phyloP scores from a whole-genome alignment of 2,329 filamentous ascomycete species.

The Pezicula rhizophila region DNA sequence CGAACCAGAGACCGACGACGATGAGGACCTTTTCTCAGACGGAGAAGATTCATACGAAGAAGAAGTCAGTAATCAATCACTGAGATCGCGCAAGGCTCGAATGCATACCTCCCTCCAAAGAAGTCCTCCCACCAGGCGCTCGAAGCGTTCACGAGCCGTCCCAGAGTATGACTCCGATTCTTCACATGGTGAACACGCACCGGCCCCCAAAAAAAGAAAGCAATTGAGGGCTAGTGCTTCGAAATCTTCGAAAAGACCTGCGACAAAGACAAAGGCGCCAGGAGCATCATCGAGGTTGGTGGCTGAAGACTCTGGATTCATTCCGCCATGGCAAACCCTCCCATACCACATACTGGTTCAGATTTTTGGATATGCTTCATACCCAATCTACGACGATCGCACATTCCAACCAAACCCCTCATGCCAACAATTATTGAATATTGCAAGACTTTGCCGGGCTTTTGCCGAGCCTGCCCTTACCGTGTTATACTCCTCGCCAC shows the following conservation, averaged over 20 bases:
- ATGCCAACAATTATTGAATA: constrained; percentile 58
- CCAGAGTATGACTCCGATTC: too few species aligned
- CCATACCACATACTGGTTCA: constrained; percentile 64
- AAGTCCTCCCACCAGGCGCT: too few species aligned
- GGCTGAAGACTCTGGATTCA: constrained; percentile 24
- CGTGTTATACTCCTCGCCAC: constrained; percentile 65
- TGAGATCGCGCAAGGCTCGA: too few species aligned
- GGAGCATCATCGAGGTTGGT: neutral
- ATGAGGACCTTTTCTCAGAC: too few species aligned
- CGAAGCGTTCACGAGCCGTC: too few species aligned
- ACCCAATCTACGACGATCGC: constrained; percentile 46
- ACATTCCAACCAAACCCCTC: constrained; percentile 36
- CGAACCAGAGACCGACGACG: too few species aligned
- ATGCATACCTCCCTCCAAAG: too few species aligned
- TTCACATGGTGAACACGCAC: too few species aligned
- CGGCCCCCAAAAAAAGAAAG: too few species aligned
- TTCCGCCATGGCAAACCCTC: constrained; percentile 53
- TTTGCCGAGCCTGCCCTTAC: constrained; percentile 70
- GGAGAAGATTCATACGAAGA: too few species aligned
- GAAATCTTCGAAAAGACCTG: neutral
- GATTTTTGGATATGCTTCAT: constrained; percentile 62
- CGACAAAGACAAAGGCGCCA: neutral
- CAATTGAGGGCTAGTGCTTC: too few species aligned
- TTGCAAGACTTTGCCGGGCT: constrained; percentile 54
- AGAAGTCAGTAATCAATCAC: too few species aligned